Evolutionary conservation across 2,329 filamentous ascomycete species (phyloP).

Genomic region (Botrytis deweyae): DNA sequence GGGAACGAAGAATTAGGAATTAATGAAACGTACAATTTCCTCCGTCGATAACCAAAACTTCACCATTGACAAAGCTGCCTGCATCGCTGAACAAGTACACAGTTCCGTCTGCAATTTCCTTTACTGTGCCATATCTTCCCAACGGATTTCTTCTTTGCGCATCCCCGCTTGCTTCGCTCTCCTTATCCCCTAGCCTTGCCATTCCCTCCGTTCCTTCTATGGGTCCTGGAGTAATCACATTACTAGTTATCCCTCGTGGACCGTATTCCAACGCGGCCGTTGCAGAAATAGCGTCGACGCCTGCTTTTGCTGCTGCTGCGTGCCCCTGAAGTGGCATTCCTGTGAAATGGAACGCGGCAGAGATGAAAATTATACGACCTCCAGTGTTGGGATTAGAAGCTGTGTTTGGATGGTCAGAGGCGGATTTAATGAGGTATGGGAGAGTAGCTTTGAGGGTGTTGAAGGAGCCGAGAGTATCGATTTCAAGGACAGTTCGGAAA

Average conservation of each 20-base stretch:
- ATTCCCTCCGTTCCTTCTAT: slow-evolving; percentile 80
- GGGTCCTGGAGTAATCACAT: slow-evolving; percentile 81
- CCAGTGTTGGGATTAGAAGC: slow-evolving; percentile 61
- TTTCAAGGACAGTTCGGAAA: slow-evolving; percentile 94
- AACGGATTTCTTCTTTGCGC: slow-evolving; percentile 58
- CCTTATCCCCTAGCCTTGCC: slow-evolving; percentile 52
- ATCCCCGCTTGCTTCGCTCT: slow-evolving; percentile 28
- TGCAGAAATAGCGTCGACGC: slow-evolving; percentile 79
- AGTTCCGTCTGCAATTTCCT: slow-evolving; percentile 90
- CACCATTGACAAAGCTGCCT: slow-evolving; percentile 82
- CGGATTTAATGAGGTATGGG: slow-evolving; percentile 76
- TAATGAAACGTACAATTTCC: slow-evolving; percentile 28
- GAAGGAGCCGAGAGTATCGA: slow-evolving; percentile 90
- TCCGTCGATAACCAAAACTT: slow-evolving; percentile 73
- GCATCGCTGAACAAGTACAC: slow-evolving; percentile 85
- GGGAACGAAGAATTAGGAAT: background rate
- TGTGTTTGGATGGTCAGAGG: slow-evolving; percentile 55
- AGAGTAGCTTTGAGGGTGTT: slow-evolving; percentile 93
- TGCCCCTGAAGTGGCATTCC: slow-evolving; percentile 84
- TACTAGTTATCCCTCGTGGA: slow-evolving; percentile 80
- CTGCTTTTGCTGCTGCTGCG: slow-evolving; percentile 88
- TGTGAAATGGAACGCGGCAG: slow-evolving; percentile 87
- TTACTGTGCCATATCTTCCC: slow-evolving; percentile 74
- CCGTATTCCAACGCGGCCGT: slow-evolving; percentile 86
- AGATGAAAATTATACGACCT: slow-evolving; percentile 86